These are phyloP conservation scores for Musa balbisiana DNA, from an alignment of 202 grass and related monocot species.

Conservation along the genomic window DNA sequence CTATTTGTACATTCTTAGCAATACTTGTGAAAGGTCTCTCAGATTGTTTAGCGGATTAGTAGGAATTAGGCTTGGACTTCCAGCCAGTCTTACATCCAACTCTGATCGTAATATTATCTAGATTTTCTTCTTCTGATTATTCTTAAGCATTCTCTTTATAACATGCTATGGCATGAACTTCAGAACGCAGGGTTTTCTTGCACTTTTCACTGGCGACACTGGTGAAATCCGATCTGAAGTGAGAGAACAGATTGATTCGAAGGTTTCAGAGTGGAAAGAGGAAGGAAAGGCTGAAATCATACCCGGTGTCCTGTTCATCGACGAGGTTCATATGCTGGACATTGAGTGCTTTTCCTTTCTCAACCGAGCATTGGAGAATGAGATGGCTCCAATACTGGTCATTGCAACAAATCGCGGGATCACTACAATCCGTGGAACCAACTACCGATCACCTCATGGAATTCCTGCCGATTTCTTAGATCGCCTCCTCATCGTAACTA, in stretches of 20 bases:
- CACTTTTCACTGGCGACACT: constrained; percentile 90
- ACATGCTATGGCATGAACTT: constrained; percentile 10
- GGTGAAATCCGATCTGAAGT: constrained; percentile 94
- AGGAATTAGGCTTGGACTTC: background rate
- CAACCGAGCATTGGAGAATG: constrained; percentile 75
- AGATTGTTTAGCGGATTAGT: background rate
- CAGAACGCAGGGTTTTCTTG: constrained; percentile 96
- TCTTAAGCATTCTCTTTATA: background rate
- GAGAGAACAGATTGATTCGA: constrained; percentile 77
- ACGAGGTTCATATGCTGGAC: constrained; percentile 94
- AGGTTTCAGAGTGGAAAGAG: constrained; percentile 92
- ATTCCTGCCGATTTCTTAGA: constrained; percentile 88
- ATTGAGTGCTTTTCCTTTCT: constrained; percentile 96
- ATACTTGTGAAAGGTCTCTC: background rate
- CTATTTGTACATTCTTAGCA: background rate
- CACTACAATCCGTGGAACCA: constrained; percentile 78
- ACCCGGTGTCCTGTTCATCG: constrained; percentile 85
- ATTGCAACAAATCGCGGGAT: constrained; percentile 89
- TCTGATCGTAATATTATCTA: too few relatives aligned
- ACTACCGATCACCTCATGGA: constrained; percentile 69
- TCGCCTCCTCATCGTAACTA: constrained; percentile 55
- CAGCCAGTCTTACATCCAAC: too few relatives aligned
- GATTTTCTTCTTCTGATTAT: background rate
- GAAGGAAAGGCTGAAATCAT: constrained; percentile 95
- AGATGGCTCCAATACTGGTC: constrained; percentile 84